Percentiles rank a stretch among this genome's conserved stretches.
Evolutionary conservation across 2,329 filamentous ascomycete species (phyloP).

Genomic region (Diaporthe sp.): DNA sequence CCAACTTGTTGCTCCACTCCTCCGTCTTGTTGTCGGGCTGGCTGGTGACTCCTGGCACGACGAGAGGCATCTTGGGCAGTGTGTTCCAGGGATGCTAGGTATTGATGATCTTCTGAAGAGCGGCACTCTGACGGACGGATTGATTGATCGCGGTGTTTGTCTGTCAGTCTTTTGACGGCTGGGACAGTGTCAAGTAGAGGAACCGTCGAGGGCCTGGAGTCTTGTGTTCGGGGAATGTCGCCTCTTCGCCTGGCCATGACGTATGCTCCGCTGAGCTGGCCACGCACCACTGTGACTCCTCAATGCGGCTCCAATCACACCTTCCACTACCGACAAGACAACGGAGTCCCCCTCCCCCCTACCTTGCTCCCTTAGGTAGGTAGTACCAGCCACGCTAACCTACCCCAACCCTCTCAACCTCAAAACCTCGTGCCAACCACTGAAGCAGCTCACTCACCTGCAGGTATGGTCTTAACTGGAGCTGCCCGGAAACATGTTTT

Average conservation of each 20-base stretch:
- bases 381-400: no score
- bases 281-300: not conserved
- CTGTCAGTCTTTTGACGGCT: not conserved
- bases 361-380: no score
- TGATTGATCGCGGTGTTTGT: not conserved
- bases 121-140: not conserved
- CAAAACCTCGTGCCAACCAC: not conserved
- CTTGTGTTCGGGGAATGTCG: not conserved
- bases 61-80: conserved; percentile 69
- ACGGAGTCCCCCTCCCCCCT: no score
- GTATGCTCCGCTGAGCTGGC: conserved; percentile 7
- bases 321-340: no score
- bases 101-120: conserved; percentile 14
- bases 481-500: not conserved
- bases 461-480: not conserved
- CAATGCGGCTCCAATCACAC: not conserved
- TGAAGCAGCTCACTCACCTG: not conserved
- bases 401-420: conserved; percentile 1
- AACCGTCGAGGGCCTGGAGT: not conserved
- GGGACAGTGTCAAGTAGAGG: not conserved
- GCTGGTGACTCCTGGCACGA: conserved; percentile 67
- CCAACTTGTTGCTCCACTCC: conserved; percentile 70
- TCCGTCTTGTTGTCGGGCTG: conserved; percentile 58
- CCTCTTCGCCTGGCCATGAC: conserved; percentile 25
- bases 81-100: not conserved